Base-by-base conservation (phyloP, 1,139 yeast genomes). In the Geotrichum klebahnii region DNA sequence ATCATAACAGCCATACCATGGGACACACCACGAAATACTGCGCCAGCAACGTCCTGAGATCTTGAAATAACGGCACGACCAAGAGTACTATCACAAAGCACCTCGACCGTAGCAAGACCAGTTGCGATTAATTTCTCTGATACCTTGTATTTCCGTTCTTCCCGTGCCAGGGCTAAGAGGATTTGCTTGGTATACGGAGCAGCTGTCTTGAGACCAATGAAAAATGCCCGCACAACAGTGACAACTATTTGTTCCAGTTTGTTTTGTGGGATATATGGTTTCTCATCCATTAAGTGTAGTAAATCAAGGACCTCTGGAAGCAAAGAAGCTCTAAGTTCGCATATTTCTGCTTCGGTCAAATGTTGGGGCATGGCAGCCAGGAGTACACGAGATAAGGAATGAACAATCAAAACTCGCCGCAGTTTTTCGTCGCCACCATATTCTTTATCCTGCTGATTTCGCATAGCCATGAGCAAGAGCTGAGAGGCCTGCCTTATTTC, bases 121-220 rank as follows among this genome's bases (percentile, higher is more conserved):
- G 40, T 24, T 4, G 48, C 37, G 14, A 48, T 33, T 26, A 43
- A 6, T 17, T 33, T 37, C 28, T 48, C 51, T 16, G 47, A 36
- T 5, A 48, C 16, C 19, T 38, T 44, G 34, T 43, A 48, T 14
- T 48, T 48, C 31, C 51, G 41, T 24, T 48, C 51, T 28, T 48
- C 51, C 2, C 48, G 43, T 9, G 44, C 44, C 31, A 48, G 22
- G 4, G 31, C 35, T 4, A 44, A n/a, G 3, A 48, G 22, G 8
- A 37, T 24, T 38, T 48, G 43, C 22, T 48, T 48, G 12, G 44
- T 38, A 19, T 29, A 48, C 10, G 51, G 51, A n/a, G 51, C 51
- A 16, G 51, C 51, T 3, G 51, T 48, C 28, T 48, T 43, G 29
- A 48, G 34, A 16, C 51, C 51, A 19, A 48, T 24, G 22, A 48